Base-by-base conservation (phyloP, 2,329 filamentous ascomycete genomes). In the Aspergillus amoenus region DNA sequence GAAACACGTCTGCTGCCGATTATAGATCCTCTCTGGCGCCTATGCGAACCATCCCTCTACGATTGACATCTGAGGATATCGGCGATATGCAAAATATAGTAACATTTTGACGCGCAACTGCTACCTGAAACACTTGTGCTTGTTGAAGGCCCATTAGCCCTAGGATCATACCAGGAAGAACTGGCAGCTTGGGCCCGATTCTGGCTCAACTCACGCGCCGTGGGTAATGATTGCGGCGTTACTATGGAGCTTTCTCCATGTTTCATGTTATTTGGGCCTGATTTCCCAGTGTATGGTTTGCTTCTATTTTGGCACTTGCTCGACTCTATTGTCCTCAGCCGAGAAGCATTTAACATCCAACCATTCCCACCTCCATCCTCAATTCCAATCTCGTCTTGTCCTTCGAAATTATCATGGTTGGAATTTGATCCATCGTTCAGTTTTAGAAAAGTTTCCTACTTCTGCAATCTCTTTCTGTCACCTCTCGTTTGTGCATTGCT, bases 331-430 rank as follows among this genome's bases (percentile, higher is more conserved):
- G 58, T 55, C 54, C 47, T 52, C 59, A 45, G 39, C 52, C 30
- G 45, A 61, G 51, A 65, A 66, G 55, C 72, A 76, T 76, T 76
- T 76, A 76, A 76, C 70, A 70, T 69, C 69, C 68, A 71, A 66
- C 62, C 64, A 53, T 63, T 69, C 65, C 73, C 68, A 59, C 68
- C 59, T 63, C 43, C 47, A 63, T 59, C 52, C 12, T 50, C 55
- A 45, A 24, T 13, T 39, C 18, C 27, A 56, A 21, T 45, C 57
- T 56, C 49, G 58, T 56, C 40, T 60, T 51, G 24, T 56, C 44
- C 40, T 64, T 56, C 40, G 55, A 55, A 53, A 58, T 53, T 53
- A 55, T 63, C 59, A 65, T 70, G 63, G 64, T 55, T 61, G 52
- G 61, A 61, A 52, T 62, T 59, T 56, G 52, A 57, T 58, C 59